Base-by-base conservation (phyloP, 768 basidiomycete species). In the Galerina marginata region DNA sequence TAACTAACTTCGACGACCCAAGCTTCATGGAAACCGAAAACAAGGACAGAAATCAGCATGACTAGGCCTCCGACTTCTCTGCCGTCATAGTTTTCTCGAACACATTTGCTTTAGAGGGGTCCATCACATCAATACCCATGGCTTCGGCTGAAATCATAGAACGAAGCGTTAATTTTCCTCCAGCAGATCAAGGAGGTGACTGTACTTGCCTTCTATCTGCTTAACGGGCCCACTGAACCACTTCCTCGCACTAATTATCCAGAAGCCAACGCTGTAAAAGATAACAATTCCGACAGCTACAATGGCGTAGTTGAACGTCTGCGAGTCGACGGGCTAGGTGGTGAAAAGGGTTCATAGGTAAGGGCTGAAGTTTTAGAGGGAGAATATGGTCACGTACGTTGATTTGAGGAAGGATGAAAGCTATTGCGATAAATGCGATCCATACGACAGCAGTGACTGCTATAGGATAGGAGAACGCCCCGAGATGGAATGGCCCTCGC, bases 211-310 rank as follows among this genome's bases (percentile, higher is more conserved):
- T 58, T 75, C 75, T 51, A 89, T 88, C 69, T 89, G 88, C 71
- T 82, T 84, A 14, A 90, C 73, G 5, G 90, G 91, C 0, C 91
- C 90, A 1, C 74, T 79, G 69, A 91, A 93, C 87, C 88, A 90
- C 66, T 83, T 87, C 52, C 89, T 76, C 9, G 90, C 91, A 67
- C 85, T 88, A 56, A 90, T 15, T 4, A 88, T 46, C 91, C 91
- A 92, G 67, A 87, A 87, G 0, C 83, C 83, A n/a, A 88, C 68
- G 56, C 85, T 81, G 71, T 90, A 91, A 2, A 73, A 58, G 3
- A 89, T 67, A 14, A 93, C 88, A 63, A 91, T 89, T 0, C 87
- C 90, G 23, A 92, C 88, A 3, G 90, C 91, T 9, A 92, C 90
- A 43, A 88, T 81, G 0, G 90, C 73, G 68, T 92, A 93, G 70